Evolutionary conservation across 345 rosid species (phyloP).

Genomic region (Sisymbrium altissimum): DNA sequence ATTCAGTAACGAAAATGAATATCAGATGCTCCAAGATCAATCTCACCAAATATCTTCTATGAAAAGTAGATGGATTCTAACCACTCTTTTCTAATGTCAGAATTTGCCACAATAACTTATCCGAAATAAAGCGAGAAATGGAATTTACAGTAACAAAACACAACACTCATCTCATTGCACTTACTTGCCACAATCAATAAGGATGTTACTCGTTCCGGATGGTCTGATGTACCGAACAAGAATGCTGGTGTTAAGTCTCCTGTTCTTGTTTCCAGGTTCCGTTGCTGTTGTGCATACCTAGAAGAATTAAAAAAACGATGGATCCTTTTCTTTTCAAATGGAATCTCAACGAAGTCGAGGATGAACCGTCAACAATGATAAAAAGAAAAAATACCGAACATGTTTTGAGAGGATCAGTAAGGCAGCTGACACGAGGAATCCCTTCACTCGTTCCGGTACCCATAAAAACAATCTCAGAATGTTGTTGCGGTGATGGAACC

Average conservation of each 20-base stretch:
- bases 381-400: conserved; percentile 52
- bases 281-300: conserved; percentile 83
- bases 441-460: conserved; percentile 99
- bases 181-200: conserved; percentile 93
- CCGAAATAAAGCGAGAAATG: not conserved
- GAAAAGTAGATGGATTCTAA: not conserved
- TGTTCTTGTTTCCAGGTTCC: conserved; percentile 71
- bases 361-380: not conserved
- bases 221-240: conserved; percentile 60
- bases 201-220: conserved; percentile 51
- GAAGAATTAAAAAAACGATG: conserved; percentile 11
- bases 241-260: conserved; percentile 74
- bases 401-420: conserved; percentile 68
- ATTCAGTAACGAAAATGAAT: not conserved
- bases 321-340: not conserved
- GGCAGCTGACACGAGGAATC: conserved; percentile 91
- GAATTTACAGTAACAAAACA: not conserved
- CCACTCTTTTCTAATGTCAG: not conserved
- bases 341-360: not conserved
- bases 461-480: conserved; percentile 72
- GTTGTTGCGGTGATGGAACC: conserved; percentile 32
- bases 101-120: not conserved
- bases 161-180: conserved; percentile 28
- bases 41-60: not conserved
- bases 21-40: not conserved